Base-by-base conservation (phyloP, 2,329 filamentous ascomycete genomes). In the Penicillium brevicompactum region DNA sequence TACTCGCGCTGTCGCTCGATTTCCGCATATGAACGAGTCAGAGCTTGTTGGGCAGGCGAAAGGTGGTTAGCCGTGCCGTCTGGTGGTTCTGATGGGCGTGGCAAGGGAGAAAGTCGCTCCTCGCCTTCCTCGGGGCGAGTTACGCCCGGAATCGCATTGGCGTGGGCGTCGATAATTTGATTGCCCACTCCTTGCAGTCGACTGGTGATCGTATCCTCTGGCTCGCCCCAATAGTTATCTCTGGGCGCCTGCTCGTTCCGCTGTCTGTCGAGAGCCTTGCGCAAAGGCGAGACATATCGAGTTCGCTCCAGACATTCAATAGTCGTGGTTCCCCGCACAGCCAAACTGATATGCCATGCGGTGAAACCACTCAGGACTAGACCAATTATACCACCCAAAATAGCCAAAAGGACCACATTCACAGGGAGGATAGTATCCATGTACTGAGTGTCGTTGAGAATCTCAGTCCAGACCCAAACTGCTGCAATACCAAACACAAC, bases 241-340 rank as follows among this genome's bases (percentile, higher is more conserved):
- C 34, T 78, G 82, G 78, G 66, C 42, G 74, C 51, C 41, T 84
- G 80, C 45, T 83, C 80, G 58, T 78, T 75, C 62, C 85, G 83
- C 52, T 87, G 83, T 59, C 84, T 79, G 68, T 90, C 86, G 69
- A 93, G 83, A 46, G 84, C 84, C 69, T 86, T 86, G 53, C 88
- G 84, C 57, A 96, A 72, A 0, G 91, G 91, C 9, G 89, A 91
- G 7, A 96, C 83, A 74, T 99, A 99, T 52, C 94, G 85, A 2
- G 93, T 97, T 80, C 94, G 97, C 75, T 99, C 94, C 56, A 99
- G 79, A 67, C 89, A 96, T 73, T 99, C 94, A 56, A 99, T 97
- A 3, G 94, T 99, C 1, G 94, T 99, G 74, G 95, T 87, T 3
- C 91, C 91, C 24, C 84, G 83, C 51, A 84, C 78, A 1, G 91